These are phyloP conservation scores for Fomitopsis schrenkii DNA, from an alignment of 1,284 basidiomycete genomes.

Conservation along the genomic window DNA sequence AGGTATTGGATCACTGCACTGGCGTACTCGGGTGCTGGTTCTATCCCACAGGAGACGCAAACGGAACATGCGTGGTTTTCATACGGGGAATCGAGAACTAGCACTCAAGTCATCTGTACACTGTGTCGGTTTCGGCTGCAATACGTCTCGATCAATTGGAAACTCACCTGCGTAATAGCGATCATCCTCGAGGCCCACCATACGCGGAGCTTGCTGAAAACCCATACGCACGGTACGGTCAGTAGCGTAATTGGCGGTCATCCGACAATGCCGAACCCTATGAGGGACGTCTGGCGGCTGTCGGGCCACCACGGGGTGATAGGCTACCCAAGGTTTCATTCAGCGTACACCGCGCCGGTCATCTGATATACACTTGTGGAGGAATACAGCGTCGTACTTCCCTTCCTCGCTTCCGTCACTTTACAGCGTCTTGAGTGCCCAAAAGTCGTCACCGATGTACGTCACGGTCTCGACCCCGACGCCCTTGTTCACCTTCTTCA, in stretches of 20 bases:
- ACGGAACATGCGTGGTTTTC: not conserved
- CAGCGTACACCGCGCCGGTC: not conserved
- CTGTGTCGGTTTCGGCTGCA: not conserved
- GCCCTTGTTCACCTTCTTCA: constrained; percentile 86
- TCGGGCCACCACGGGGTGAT: not conserved
- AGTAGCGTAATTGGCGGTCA: not conserved
- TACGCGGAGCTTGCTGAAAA: not conserved
- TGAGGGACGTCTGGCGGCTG: not conserved
- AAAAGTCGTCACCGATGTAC: constrained; percentile 89
- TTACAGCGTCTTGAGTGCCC: constrained; percentile 73
- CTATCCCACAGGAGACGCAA: not conserved
- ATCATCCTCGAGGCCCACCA: not conserved
- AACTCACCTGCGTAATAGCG: not conserved
- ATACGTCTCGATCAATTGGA: not conserved
- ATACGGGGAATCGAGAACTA: not conserved
- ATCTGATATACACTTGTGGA: constrained; percentile 2
- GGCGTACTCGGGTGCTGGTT: not conserved
- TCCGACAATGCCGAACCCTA: not conserved
- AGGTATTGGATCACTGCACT: not conserved
- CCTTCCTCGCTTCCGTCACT: not conserved
- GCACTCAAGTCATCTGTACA: not conserved
- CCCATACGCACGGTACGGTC: not conserved
- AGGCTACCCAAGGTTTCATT: not conserved
- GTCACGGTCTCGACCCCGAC: constrained; percentile 87
- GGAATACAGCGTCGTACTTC: not conserved